phyloP scores from a whole-genome alignment of 352 stramenopile species.

The Paralagenidium karlingii region DNA sequence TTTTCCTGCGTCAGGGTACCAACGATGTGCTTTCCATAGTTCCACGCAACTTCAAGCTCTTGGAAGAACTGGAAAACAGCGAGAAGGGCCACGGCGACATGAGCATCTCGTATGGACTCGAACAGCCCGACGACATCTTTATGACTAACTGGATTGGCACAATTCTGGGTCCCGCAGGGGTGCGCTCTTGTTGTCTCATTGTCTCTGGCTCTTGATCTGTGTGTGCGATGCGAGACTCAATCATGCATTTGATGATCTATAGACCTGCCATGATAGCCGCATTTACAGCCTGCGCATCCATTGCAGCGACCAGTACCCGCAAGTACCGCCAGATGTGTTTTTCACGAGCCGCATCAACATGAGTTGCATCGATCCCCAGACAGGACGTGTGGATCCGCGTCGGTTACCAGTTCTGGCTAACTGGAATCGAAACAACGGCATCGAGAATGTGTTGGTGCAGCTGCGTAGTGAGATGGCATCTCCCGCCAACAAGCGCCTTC shows the following conservation, averaged over 20 bases:
- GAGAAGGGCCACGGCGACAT: slow-evolving; percentile 90
- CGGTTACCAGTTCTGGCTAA: slow-evolving; percentile 49
- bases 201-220: neutral
- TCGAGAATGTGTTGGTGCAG: slow-evolving; percentile 83
- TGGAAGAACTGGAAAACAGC: slow-evolving; percentile 87
- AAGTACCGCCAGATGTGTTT: slow-evolving; percentile 85
- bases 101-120: slow-evolving; percentile 92
- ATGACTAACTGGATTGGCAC: slow-evolving; percentile 97
- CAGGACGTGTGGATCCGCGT: slow-evolving; percentile 67
- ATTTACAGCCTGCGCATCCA: slow-evolving; percentile 95
- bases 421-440: slow-evolving; percentile 83
- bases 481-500: slow-evolving; percentile 79
- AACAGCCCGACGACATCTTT: slow-evolving; percentile 96
- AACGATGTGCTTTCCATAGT: slow-evolving; percentile 19
- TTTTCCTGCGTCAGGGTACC: neutral
- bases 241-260: neutral
- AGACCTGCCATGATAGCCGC: slow-evolving; percentile 93
- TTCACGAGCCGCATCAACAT: slow-evolving; percentile 98
- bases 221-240: neutral
- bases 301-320: slow-evolving; percentile 92
- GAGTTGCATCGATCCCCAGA: slow-evolving; percentile 89
- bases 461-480: slow-evolving; percentile 85
- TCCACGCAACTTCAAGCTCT: slow-evolving; percentile 89
- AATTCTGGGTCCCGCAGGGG: slow-evolving; percentile 92
- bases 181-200: slow-evolving; percentile 23